phyloP scores from a whole-genome alignment of 192 early-diverging fungal species.

The Backusella liffmaniae region DNA sequence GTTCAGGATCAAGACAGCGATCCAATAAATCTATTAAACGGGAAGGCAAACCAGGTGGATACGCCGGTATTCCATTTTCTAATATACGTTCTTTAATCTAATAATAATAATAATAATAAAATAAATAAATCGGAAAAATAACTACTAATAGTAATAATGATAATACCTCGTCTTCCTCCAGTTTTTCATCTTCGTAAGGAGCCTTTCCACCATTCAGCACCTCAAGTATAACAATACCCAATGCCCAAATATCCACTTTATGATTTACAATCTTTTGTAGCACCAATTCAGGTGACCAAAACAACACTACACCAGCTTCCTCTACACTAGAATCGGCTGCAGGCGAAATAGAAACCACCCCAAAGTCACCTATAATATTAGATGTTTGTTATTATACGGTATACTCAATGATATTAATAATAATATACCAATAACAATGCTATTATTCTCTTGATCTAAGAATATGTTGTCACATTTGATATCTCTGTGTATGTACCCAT shows the following conservation, averaged over 20 bases:
- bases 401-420: neutral
- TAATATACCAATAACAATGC: constrained; percentile 34
- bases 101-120: neutral
- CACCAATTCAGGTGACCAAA: constrained; percentile 40
- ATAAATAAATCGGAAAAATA: constrained; percentile 9
- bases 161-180: constrained; percentile 35
- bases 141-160: constrained; percentile 3
- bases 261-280: constrained; percentile 31
- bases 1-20: constrained; percentile 32
- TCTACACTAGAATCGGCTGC: constrained; percentile 33
- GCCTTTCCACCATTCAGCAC: constrained; percentile 38
- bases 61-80: constrained; percentile 21
- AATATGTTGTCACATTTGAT: constrained; percentile 45
- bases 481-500: constrained; percentile 41
- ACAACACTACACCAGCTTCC: constrained; percentile 42
- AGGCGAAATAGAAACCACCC: constrained; percentile 36
- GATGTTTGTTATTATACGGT: neutral
- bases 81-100: constrained; percentile 40
- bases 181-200: constrained; percentile 40
- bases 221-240: constrained; percentile 42
- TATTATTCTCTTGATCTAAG: constrained; percentile 28
- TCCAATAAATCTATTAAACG: constrained; percentile 33
- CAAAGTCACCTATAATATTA: constrained; percentile 34
- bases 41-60: constrained; percentile 26
- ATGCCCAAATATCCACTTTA: constrained; percentile 41